These are phyloP conservation scores for Diaporthe velutina DNA, from an alignment of 2,329 filamentous ascomycete genomes.

Conservation along the genomic window DNA sequence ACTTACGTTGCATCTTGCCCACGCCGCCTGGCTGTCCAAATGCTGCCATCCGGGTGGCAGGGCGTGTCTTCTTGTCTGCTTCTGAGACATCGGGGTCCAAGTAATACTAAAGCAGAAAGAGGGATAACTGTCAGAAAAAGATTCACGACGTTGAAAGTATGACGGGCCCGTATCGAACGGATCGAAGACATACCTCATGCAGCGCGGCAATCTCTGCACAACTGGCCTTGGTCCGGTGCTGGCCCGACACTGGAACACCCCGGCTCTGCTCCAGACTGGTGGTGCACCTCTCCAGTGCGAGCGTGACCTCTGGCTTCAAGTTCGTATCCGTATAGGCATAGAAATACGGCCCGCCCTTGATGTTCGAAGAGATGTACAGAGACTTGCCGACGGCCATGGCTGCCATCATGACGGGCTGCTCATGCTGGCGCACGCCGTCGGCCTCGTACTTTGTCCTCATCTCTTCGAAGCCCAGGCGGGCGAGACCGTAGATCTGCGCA, in stretches of 20 bases:
- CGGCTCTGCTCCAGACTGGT: background rate
- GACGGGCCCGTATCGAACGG: background rate
- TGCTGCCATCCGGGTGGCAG: background rate
- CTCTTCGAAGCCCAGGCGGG: conserved; percentile 11
- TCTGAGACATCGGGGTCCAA: conserved; percentile 13
- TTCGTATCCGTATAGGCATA: background rate
- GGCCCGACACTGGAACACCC: background rate
- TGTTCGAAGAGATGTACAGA: background rate
- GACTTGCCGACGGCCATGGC: conserved; percentile 8
- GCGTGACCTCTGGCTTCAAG: conserved; percentile 1
- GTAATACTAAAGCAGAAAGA: background rate
- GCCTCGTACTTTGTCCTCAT: conserved; percentile 19
- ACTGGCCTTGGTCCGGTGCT: background rate
- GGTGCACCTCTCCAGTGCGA: background rate
- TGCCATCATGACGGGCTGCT: conserved; percentile 18
- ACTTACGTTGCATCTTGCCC: conserved; percentile 21
- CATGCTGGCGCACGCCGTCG: background rate
- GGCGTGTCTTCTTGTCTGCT: background rate
- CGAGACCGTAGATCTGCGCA: conserved; percentile 16
- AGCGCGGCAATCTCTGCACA: conserved; percentile 19
- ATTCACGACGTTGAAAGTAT: background rate
- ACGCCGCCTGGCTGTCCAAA: conserved; percentile 3
- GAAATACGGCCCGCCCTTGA: conserved; percentile 15
- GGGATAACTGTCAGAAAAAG: background rate
- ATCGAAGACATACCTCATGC: background rate